Evolutionary conservation across 768 basidiomycete genomes (phyloP).

Genomic region (Pleurotus sapidus): DNA sequence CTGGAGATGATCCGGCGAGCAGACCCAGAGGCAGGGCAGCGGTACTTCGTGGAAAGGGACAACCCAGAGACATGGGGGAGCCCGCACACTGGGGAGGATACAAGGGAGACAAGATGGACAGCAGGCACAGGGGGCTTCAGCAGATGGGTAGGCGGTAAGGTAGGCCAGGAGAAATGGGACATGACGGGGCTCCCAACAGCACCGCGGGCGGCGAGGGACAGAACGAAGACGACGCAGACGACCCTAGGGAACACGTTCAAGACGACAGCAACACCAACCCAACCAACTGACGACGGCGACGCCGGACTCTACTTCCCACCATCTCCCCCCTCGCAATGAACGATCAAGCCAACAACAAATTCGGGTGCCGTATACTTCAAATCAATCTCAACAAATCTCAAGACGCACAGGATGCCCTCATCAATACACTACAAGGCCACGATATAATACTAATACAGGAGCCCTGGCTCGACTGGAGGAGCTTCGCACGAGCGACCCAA

Average conservation of each 20-base stretch:
- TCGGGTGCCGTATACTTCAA: not conserved
- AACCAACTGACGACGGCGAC: too few species aligned
- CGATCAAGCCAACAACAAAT: not conserved
- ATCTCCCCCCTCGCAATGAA: not conserved
- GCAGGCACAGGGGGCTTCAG: not conserved
- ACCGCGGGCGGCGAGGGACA: not conserved
- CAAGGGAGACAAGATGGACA: not conserved
- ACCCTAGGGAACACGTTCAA: not conserved
- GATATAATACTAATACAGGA: constrained; percentile 28
- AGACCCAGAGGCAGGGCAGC: constrained; percentile 14
- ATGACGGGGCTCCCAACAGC: not conserved
- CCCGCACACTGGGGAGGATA: not conserved
- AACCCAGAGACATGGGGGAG: constrained; percentile 7
- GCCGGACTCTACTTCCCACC: too few species aligned
- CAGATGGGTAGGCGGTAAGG: not conserved
- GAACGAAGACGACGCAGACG: not conserved
- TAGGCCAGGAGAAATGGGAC: not conserved
- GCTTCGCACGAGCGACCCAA: constrained; percentile 9
- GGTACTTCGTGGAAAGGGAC: constrained; percentile 11
- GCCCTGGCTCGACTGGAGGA: constrained; percentile 20
- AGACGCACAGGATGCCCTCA: too few species aligned
- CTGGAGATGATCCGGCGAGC: constrained; percentile 8
- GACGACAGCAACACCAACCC: not conserved
- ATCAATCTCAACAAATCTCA: too few species aligned
- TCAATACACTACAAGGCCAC: too few species aligned